phyloP scores from a whole-genome alignment of 208 protist species.

The Naegleria gruberi region DNA sequence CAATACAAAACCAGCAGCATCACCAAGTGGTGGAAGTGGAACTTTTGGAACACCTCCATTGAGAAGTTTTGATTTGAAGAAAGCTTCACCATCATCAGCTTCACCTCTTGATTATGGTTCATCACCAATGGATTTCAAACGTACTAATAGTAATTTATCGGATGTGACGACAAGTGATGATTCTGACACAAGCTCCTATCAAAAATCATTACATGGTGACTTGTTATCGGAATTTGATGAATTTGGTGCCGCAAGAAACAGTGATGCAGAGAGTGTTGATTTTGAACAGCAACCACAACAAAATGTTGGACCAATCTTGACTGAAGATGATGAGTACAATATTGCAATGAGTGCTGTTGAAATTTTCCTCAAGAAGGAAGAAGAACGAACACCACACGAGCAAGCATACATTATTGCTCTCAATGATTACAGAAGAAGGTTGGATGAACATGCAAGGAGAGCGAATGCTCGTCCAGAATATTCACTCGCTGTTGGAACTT shows the following conservation, averaged over 20 bases:
- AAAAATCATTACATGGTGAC: background rate
- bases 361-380: background rate
- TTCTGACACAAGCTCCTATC: background rate
- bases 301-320: background rate
- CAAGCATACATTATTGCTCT: background rate
- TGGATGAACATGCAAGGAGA: background rate
- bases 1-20: no score
- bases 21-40: background rate
- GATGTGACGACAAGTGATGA: background rate
- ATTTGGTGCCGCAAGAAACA: background rate
- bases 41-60: background rate
- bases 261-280: background rate
- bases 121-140: background rate
- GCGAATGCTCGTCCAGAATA: background rate
- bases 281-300: background rate
- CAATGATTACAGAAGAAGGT: background rate
- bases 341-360: constrained; percentile 13
- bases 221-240: background rate
- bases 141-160: background rate
- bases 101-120: background rate
- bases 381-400: background rate
- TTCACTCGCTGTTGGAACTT: background rate
- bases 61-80: background rate
- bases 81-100: background rate
- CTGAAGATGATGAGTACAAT: constrained; percentile 4